Base-by-base conservation (phyloP, 1,139 yeast genomes). In the Taphrina wiesneri region DNA sequence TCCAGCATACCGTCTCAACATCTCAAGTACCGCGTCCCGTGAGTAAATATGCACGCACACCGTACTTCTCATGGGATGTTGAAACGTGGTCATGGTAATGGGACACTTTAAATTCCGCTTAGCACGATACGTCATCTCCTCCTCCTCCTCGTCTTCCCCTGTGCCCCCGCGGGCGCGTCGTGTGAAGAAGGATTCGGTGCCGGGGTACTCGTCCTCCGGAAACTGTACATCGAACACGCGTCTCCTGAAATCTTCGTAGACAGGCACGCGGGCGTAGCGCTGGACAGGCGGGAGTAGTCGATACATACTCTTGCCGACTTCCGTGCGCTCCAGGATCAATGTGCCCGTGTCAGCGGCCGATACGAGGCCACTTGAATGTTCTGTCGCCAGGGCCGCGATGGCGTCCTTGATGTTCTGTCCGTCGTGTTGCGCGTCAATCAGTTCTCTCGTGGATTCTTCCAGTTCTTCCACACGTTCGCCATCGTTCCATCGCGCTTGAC, bases 21-120 rank as follows among this genome's bases (percentile, higher is more conserved):
- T 53, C 25, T 59, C 53, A 30, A 30, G 11, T 9, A 71, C 67
- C 5, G 73, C 70, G 19, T 45, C 60, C n/a, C 54, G 45, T 21
- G 71, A 69, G 65, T 65, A 71, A 30, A 69, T 60, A 57, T 71
- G 73, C 17, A 63, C 67, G 59, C 73, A 71, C 9, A 59, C 57
- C 15, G 63, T 62, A 21, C 71, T 69, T 6, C 70, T 67, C 34
- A 71, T 70, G 5, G 73, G 73, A 32, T 71, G 62, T 13, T 34
- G 68, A 41, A 70, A 51, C 2, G 67, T 30, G 28, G 39, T 46
- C 56, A 60, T 56, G 13, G 73, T 63, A 26, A 71, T 43, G 26
- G 73, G 73, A 41, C 73, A 71, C 59, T 54, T 67, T 23, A 67
- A 49, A 30, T 68, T 65, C 6, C 57, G 54, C 26, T 56, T 66